phyloP scores from a whole-genome alignment of 768 basidiomycete genomes.

The Auricularia sp. region DNA sequence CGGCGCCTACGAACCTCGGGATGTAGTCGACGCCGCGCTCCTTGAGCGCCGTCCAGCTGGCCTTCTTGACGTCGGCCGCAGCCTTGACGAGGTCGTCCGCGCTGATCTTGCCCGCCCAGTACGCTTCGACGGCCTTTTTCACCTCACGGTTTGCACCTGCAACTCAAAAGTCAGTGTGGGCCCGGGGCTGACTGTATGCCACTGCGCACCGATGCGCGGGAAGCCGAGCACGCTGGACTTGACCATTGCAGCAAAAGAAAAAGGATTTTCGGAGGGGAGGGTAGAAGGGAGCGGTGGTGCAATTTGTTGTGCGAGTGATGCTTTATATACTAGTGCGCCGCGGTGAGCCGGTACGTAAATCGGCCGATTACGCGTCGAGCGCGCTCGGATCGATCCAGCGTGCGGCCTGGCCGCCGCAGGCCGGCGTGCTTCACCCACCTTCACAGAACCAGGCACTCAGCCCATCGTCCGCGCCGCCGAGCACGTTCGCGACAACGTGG shows the following conservation, averaged over 20 bases:
- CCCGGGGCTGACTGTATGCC: conserved; percentile 2
- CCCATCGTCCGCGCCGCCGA: too few species aligned
- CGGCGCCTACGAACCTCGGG: conserved; percentile 58
- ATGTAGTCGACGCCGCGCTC: conserved; percentile 77
- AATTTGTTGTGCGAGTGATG: background rate
- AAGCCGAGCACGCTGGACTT: conserved; percentile 81
- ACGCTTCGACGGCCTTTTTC: conserved; percentile 96
- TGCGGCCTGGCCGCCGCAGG: background rate
- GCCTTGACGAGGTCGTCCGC: conserved; percentile 81
- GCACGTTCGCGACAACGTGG: too few species aligned
- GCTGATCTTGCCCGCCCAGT: conserved; percentile 90
- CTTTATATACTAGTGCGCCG: background rate
- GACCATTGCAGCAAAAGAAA: conserved; percentile 45
- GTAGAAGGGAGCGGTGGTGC: conserved; percentile 9
- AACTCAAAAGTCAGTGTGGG: conserved; percentile 2
- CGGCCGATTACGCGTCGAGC: background rate
- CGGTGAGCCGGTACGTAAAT: too few species aligned
- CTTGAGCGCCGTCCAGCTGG: conserved; percentile 82
- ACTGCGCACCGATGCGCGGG: conserved; percentile 69
- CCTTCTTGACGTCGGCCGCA: conserved; percentile 79
- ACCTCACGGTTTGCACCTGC: conserved; percentile 88
- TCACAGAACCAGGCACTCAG: too few species aligned
- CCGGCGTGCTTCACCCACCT: too few species aligned
- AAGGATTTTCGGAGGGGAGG: conserved; percentile 9
- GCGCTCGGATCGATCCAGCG: background rate